Percentiles rank a stretch among this genome's conserved stretches.
Conservation (phyloP, 2,329 filamentous ascomycete species). For the Hymenotorrendiella dingleyae region DNA sequence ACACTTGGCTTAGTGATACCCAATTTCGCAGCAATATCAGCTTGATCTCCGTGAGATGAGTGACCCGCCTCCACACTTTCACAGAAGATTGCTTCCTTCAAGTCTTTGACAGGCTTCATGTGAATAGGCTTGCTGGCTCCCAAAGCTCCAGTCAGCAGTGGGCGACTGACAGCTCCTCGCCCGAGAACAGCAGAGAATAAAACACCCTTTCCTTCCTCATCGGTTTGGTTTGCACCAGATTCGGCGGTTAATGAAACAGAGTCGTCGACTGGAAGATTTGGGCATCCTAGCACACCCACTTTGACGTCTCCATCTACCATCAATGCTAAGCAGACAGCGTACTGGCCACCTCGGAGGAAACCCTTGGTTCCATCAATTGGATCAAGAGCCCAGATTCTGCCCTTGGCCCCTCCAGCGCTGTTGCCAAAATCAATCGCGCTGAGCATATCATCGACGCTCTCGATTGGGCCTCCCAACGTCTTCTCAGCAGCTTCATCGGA, state of each 20-base stretch:
- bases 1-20: constrained; percentile 88
- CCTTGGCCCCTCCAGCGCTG: constrained; percentile 64
- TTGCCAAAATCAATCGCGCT: constrained; percentile 61
- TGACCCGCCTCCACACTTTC: constrained; percentile 94
- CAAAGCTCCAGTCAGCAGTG: constrained; percentile 55
- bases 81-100: constrained; percentile 83
- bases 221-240: constrained; percentile 68
- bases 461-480: constrained; percentile 63
- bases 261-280: constrained; percentile 89
- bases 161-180: constrained; percentile 72
- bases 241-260: constrained; percentile 61
- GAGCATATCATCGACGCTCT: constrained; percentile 60
- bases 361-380: constrained; percentile 98
- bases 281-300: constrained; percentile 90
- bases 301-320: constrained; percentile 92
- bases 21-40: constrained; percentile 73
- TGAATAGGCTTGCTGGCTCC: constrained; percentile 56
- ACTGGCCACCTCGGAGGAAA: constrained; percentile 92
- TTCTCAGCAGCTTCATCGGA: constrained; percentile 59
- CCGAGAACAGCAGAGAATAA: constrained; percentile 80
- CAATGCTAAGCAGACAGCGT: constrained; percentile 87
- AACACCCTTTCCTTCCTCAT: constrained; percentile 73
- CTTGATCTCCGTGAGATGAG: constrained; percentile 83
- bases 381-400: constrained; percentile 92
- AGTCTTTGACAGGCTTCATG: constrained; percentile 72